Evolutionary conservation across 805 yeast species (phyloP).

Genomic region (Starmerella apicola): DNA sequence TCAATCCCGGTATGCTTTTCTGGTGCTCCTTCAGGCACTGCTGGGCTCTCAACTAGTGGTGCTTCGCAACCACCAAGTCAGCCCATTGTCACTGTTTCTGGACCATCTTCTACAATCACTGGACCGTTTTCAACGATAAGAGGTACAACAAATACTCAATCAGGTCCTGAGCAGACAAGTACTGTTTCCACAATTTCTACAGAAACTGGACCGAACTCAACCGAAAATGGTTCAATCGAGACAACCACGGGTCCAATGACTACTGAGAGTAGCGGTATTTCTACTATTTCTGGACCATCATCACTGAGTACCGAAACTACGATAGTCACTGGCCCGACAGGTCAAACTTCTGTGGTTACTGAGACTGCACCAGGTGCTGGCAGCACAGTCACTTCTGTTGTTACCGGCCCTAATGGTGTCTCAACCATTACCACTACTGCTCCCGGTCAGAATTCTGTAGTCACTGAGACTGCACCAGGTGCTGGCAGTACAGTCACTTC

Average conservation of each 20-base stretch:
- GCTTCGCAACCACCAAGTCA: neutral
- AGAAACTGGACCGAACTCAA: neutral
- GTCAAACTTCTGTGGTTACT: neutral
- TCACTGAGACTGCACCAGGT: neutral
- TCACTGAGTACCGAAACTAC: too few species aligned
- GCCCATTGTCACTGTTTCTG: neutral
- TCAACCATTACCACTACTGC: neutral
- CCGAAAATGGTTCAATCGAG: neutral
- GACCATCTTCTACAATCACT: neutral
- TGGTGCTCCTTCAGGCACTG: neutral
- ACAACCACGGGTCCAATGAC: neutral
- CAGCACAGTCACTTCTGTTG: neutral
- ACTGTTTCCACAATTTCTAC: neutral
- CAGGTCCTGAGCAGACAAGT: neutral
- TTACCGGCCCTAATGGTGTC: neutral
- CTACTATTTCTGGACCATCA: neutral
- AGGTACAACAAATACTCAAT: neutral
- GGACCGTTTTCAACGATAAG: neutral
- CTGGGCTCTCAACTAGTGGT: neutral
- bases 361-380: neutral
- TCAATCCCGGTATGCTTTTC: neutral
- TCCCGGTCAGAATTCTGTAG: neutral
- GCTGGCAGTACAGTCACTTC: neutral
- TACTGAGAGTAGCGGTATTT: constrained; percentile 2
- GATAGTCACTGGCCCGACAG: constrained; percentile 3